Conservation (phyloP, 139 green algal species). For the Chlamydomonas eustigma region DNA sequence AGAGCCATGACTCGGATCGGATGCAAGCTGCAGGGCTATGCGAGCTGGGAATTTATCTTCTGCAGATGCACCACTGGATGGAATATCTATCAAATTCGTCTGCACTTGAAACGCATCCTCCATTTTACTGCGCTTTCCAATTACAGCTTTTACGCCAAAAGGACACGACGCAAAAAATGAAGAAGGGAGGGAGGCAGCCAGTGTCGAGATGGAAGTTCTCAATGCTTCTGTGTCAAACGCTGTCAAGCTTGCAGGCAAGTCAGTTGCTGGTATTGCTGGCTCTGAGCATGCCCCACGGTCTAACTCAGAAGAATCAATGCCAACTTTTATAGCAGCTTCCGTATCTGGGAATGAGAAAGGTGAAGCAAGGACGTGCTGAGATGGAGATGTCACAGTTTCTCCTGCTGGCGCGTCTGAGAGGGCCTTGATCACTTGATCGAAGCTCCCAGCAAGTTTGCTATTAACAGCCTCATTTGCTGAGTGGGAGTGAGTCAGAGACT, state of each 20-base stretch:
- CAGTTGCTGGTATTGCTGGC: background rate
- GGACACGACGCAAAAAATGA: background rate
- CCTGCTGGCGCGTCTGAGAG: background rate
- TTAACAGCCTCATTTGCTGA: background rate
- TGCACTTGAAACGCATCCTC: slow-evolving; percentile 61
- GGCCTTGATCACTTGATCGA: background rate
- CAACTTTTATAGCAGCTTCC: background rate
- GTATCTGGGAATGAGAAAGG: background rate
- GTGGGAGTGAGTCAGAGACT: background rate
- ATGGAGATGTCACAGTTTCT: background rate
- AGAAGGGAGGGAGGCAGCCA: background rate
- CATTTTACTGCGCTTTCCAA: slow-evolving; percentile 66
- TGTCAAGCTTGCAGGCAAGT: background rate
- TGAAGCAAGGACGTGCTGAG: background rate
- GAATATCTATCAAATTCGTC: slow-evolving; percentile 45
- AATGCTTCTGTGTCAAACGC: background rate
- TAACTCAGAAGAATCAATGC: background rate
- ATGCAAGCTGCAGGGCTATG: slow-evolving; percentile 40
- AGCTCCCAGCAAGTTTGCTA: background rate
- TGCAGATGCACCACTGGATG: background rate
- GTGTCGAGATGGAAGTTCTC: background rate
- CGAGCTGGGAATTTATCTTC: slow-evolving; percentile 46
- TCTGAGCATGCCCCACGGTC: too few species aligned
- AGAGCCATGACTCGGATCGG: background rate
- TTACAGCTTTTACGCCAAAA: slow-evolving; percentile 59